phyloP scores from a whole-genome alignment of 2,329 filamentous ascomycete genomes.

The Dothideomycetes sp. region DNA sequence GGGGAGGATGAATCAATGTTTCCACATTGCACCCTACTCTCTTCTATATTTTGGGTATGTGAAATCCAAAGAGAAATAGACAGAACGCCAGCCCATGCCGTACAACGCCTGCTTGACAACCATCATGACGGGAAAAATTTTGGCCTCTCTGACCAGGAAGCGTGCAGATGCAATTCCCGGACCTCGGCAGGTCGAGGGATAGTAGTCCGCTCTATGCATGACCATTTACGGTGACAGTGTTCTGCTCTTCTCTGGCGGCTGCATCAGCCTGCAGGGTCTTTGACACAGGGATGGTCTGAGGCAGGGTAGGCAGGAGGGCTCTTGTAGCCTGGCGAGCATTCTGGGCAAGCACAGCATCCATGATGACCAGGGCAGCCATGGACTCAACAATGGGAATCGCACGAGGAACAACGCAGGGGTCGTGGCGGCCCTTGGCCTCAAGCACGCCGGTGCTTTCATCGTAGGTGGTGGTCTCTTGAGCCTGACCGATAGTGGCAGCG shows the following conservation, averaged over 20 bases:
- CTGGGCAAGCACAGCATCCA: conserved; percentile 80
- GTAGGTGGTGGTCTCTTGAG: conserved; percentile 74
- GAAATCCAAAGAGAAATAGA: too few relatives aligned
- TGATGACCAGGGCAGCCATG: conserved; percentile 80
- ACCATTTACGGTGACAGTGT: conserved; percentile 9
- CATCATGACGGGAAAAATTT: too few relatives aligned
- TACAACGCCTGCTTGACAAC: too few relatives aligned
- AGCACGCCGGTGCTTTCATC: conserved; percentile 65
- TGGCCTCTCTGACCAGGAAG: too few relatives aligned
- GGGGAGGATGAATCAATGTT: too few relatives aligned
- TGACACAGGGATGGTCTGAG: conserved; percentile 23
- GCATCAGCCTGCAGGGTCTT: conserved; percentile 9
- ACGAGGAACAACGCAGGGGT: conserved; percentile 82
- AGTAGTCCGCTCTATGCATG: not conserved
- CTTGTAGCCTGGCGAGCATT: conserved; percentile 47
- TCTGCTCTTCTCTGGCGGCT: conserved; percentile 9
- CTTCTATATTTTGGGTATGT: too few relatives aligned
- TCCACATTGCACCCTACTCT: too few relatives aligned
- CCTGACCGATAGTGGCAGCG: conserved; percentile 82
- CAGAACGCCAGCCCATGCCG: too few relatives aligned
- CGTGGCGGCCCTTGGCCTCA: conserved; percentile 86
- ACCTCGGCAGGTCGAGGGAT: too few relatives aligned
- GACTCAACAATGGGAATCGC: conserved; percentile 80
- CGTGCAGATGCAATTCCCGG: too few relatives aligned
- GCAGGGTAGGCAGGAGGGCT: conserved; percentile 32